These are phyloP conservation scores for Colletotrichum higginsianum DNA, from an alignment of 2,329 filamentous ascomycete genomes.

Conservation along the genomic window DNA sequence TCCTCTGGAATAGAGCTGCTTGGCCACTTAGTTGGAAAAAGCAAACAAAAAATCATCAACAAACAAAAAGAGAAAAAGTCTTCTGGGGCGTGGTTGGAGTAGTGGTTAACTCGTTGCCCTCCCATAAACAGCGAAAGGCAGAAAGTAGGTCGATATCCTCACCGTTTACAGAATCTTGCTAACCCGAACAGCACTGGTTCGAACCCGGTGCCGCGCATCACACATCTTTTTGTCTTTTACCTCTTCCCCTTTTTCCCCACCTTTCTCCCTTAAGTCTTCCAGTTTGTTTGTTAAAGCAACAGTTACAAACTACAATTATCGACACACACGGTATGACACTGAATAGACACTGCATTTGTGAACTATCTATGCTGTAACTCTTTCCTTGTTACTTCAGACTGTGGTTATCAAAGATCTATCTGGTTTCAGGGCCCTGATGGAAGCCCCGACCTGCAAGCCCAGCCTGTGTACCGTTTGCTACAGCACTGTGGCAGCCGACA, in stretches of 20 bases:
- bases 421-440: not conserved
- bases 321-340: not conserved
- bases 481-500: not conserved
- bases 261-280: no score
- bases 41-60: not conserved
- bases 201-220: constrained; percentile 39
- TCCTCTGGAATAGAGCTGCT: not conserved
- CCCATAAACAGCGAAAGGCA: constrained; percentile 28
- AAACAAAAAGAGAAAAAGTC: constrained; percentile 5
- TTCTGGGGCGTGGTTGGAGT: constrained; percentile 32
- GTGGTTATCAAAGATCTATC: no score
- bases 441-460: not conserved
- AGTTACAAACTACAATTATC: no score
- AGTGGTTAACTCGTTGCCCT: constrained; percentile 42
- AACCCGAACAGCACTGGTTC: constrained; percentile 30
- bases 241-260: not conserved
- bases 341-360: no score
- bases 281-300: no score
- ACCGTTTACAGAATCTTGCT: constrained; percentile 1
- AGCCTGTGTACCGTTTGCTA: not conserved
- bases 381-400: no score
- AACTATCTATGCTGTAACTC: no score
- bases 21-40: no score
- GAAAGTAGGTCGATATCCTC: constrained; percentile 33
- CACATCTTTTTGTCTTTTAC: not conserved